Evolutionary conservation across 192 early-diverging fungal species (phyloP).

Genomic region (Gigaspora rosea): DNA sequence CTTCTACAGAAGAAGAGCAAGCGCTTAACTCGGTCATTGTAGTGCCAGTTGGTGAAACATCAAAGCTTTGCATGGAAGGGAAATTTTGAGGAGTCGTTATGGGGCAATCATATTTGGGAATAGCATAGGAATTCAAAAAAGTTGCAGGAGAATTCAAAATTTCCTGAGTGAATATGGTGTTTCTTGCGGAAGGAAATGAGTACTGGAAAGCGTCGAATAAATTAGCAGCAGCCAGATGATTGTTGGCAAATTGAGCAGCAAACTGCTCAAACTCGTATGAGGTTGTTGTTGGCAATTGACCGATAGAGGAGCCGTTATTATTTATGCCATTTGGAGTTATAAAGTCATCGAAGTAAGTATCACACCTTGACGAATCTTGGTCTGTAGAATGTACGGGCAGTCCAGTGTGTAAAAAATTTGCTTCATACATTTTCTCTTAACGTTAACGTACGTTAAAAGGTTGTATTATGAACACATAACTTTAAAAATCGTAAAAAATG

Average conservation of each 20-base stretch:
- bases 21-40: not conserved
- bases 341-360: slow-evolving; percentile 50
- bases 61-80: slow-evolving; percentile 2
- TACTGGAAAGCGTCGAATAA: slow-evolving; percentile 1
- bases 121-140: not conserved
- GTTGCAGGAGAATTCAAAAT: not conserved
- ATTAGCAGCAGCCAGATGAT: not conserved
- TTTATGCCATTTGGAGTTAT: slow-evolving; percentile 24
- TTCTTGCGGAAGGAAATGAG: not conserved
- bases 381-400: slow-evolving; percentile 30
- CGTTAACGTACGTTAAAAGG: too few species aligned
- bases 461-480: too few species aligned
- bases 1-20: not conserved
- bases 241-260: slow-evolving; percentile 20
- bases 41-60: not conserved
- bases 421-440: too few species aligned
- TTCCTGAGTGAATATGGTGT: not conserved
- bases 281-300: not conserved
- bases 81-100: not conserved
- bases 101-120: not conserved
- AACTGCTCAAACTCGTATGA: slow-evolving; percentile 10
- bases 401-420: too few species aligned
- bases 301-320: not conserved
- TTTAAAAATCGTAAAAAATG: too few species aligned
- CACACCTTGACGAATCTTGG: slow-evolving; percentile 44